Conservation (phyloP, 2,329 filamentous ascomycete genomes). For the Penicillium sp. region DNA sequence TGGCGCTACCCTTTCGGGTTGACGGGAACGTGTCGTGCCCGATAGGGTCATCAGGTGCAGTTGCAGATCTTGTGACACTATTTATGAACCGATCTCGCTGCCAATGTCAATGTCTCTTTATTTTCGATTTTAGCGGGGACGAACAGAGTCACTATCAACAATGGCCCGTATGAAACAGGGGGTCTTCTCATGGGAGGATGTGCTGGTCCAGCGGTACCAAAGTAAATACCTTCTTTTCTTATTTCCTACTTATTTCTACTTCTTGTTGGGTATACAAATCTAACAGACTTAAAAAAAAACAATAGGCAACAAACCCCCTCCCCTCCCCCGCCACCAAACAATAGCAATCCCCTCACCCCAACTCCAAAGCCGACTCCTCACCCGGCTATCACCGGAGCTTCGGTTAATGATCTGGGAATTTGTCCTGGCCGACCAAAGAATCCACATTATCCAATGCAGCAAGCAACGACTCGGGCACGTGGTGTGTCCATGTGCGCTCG, state of each 20-base stretch:
- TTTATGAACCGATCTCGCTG: not conserved
- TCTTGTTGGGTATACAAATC: slow-evolving; percentile 6
- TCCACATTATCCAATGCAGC: slow-evolving; percentile 39
- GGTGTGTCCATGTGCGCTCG: slow-evolving; percentile 26
- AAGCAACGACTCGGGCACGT: slow-evolving; percentile 35
- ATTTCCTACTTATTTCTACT: not conserved
- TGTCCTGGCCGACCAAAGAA: slow-evolving; percentile 31
- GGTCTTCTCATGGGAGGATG: slow-evolving; percentile 44
- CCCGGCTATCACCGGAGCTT: slow-evolving; percentile 37
- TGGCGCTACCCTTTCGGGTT: slow-evolving; percentile 7
- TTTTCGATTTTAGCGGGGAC: not conserved
- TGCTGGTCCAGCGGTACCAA: slow-evolving; percentile 41
- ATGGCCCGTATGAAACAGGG: slow-evolving; percentile 40
- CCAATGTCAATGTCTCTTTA: not conserved
- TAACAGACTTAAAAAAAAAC: not conserved
- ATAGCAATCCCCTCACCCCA: slow-evolving; percentile 21
- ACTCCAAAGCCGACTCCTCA: slow-evolving; percentile 30
- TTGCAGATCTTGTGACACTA: not conserved
- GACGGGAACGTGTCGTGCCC: slow-evolving; percentile 14
- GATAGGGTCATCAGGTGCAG: slow-evolving; percentile 14
- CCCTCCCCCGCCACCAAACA: slow-evolving; percentile 19
- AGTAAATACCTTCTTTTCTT: slow-evolving; percentile 13
- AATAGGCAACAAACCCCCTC: slow-evolving; percentile 34
- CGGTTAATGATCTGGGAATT: slow-evolving; percentile 41
- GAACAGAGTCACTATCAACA: not conserved